Conservation (phyloP, 2,329 filamentous ascomycete genomes). For the Venturia pyrina region DNA sequence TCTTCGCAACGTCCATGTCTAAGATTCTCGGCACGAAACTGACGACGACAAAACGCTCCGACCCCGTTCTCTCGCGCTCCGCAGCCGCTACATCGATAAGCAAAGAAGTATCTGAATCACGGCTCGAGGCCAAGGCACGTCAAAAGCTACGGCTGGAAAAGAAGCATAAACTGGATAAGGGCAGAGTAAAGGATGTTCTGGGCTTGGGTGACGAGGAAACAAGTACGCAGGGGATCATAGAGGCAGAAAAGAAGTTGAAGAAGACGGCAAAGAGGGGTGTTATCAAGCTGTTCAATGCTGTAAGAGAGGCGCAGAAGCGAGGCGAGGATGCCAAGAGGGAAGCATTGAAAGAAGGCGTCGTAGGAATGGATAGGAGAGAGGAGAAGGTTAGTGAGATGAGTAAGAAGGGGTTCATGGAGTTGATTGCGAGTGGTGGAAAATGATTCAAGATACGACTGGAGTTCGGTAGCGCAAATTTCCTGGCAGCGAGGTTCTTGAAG, state of each 20-base stretch:
- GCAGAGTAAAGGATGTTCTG: slow-evolving; percentile 78
- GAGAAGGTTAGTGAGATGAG: slow-evolving; percentile 93
- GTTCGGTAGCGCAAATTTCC: not conserved
- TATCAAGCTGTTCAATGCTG: slow-evolving; percentile 91
- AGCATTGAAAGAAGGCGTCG: slow-evolving; percentile 59
- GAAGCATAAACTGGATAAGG: slow-evolving; percentile 70
- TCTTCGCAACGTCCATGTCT: slow-evolving; percentile 85
- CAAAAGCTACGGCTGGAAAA: slow-evolving; percentile 73
- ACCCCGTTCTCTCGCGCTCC: slow-evolving; percentile 85
- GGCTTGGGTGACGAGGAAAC: slow-evolving; percentile 43
- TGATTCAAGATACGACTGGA: not conserved
- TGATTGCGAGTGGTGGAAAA: slow-evolving; percentile 58
- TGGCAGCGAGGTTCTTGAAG: not conserved
- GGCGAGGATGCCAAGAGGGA: slow-evolving; percentile 66
- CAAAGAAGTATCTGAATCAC: slow-evolving; percentile 61
- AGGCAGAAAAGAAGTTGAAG: slow-evolving; percentile 68
- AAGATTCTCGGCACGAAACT: slow-evolving; percentile 90
- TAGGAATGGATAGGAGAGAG: slow-evolving; percentile 71
- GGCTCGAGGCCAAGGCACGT: slow-evolving; percentile 72
- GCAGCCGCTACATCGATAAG: slow-evolving; percentile 62
- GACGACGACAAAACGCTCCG: slow-evolving; percentile 66
- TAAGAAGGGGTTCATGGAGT: slow-evolving; percentile 88
- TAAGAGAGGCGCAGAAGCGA: slow-evolving; percentile 84
- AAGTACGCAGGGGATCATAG: slow-evolving; percentile 44
- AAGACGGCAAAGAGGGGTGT: slow-evolving; percentile 91